Percentiles rank a stretch among this genome's conserved stretches.
These are phyloP conservation scores for Torulaspora delbrueckii DNA, from an alignment of 805 yeast genomes.

Conservation along the genomic window DNA sequence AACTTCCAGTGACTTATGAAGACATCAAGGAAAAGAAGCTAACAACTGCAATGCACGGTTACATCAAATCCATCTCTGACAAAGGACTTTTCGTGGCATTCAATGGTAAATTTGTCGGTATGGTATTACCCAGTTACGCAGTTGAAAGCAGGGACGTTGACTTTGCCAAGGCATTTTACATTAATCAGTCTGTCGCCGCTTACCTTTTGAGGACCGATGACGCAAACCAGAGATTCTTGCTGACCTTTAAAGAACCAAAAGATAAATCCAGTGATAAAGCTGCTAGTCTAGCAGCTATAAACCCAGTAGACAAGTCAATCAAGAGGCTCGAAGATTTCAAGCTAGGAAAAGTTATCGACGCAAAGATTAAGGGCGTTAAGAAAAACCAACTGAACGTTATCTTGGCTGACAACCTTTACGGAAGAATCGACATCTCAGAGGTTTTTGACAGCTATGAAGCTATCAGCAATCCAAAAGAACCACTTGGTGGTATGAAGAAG, in stretches of 20 bases:
- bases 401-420: constrained; percentile 72
- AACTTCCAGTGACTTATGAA: constrained; percentile 54
- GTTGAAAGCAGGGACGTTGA: constrained; percentile 50
- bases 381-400: constrained; percentile 69
- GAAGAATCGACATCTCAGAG: constrained; percentile 73
- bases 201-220: constrained; percentile 64
- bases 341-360: constrained; percentile 60
- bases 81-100: constrained; percentile 82
- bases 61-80: constrained; percentile 68
- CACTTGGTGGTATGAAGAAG: constrained; percentile 52
- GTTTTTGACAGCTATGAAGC: constrained; percentile 50
- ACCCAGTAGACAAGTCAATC: constrained; percentile 58
- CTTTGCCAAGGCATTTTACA: constrained; percentile 48
- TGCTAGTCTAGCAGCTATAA: constrained; percentile 34
- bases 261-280: constrained; percentile 15
- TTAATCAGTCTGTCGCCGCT: constrained; percentile 68
- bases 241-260: constrained; percentile 49
- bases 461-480: constrained; percentile 53
- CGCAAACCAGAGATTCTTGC: constrained; percentile 62
- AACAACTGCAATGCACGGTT: constrained; percentile 57
- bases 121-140: constrained; percentile 71
- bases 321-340: constrained; percentile 46
- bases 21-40: constrained; percentile 48
- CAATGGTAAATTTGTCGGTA: constrained; percentile 74
- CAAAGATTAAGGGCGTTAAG: constrained; percentile 56